phyloP scores from a whole-genome alignment of 2,329 filamentous ascomycete species.

The Scytalidium lignicola region DNA sequence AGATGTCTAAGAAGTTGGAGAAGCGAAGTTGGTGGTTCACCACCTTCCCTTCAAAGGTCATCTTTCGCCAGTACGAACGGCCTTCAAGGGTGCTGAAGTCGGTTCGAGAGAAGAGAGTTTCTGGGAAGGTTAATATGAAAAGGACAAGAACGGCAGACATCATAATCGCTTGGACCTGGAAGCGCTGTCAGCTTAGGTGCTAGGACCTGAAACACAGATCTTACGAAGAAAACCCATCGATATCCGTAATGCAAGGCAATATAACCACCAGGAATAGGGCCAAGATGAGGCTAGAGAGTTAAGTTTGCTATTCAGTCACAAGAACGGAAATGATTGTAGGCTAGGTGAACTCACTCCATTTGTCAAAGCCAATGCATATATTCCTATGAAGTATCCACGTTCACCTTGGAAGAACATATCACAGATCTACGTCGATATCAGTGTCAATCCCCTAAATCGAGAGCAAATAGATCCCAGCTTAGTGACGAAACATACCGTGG shows the following conservation, averaged over 20 bases:
- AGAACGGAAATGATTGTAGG: neutral
- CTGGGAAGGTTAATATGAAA: neutral
- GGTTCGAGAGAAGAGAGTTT: neutral
- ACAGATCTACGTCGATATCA: neutral
- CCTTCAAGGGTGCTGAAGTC: neutral
- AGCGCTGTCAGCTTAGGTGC: neutral
- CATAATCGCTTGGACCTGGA: neutral
- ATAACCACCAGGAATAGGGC: neutral
- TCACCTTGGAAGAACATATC: constrained; percentile 1
- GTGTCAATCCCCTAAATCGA: neutral
- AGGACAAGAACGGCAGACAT: neutral
- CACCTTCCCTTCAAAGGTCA: neutral
- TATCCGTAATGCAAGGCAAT: neutral
- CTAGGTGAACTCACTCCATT: neutral
- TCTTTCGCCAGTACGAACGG: neutral
- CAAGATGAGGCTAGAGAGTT: neutral
- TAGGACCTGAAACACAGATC: neutral
- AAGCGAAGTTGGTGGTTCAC: neutral
- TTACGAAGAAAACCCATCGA: neutral
- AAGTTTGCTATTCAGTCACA: neutral
- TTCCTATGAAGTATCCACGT: neutral
- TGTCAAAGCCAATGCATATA: neutral
- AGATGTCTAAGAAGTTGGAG: neutral
- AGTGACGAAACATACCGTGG: neutral
- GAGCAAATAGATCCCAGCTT: neutral